Base-by-base conservation (phyloP, 2,329 filamentous ascomycete genomes). In the Gnomoniopsis sp. region DNA sequence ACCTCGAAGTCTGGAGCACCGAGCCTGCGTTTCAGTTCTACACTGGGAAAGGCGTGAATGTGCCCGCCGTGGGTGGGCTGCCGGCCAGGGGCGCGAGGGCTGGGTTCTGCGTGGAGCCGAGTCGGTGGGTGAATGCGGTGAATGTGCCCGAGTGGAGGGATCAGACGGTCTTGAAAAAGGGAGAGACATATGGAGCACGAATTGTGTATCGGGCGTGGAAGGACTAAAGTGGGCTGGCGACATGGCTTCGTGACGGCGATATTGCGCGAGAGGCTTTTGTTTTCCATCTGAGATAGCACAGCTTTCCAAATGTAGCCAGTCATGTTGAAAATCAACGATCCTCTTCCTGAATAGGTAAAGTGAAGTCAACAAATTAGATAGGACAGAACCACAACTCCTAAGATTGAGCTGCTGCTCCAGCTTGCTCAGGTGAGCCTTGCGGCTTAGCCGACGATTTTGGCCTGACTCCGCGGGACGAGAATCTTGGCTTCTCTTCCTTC, bases 11-110 rank as follows among this genome's bases (percentile, higher is more conserved):
- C 6, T 79, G 86, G 68, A 95, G 90, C 77, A 98, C 93, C 0
- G 93, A 98, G 78, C 95, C 95, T 0, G 90, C 91, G 0, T 98
- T 97, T 80, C 93, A 98, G 74, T 96, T 97, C 77, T 98, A 98
- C 76, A 96, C 92, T 0, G 95, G 93, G 64, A 88, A 90, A 69
- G 88, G 87, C 69, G 92, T 96, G 64, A 78, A 95, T 66, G 88
- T 96, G 14, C 88, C 90, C 0, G 88, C 78, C 33, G 78, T 86
- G 3, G 80, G 79, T n/a, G 79, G 79, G 2, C 73, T 83, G 30
- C 84, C 88, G 0, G 86, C 88, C 1, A 83, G 90, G 51, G 84
- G 81, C 0, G 70, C 84, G 3, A 83, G 91, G 51, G 85, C 87
- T 48, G 93, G 89, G 0, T 96, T 98, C 77, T 96, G 92, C 72